A percentile compares a stretch with the other conserved stretches of the same genome.
These are phyloP conservation scores for Meyerozyma elateridarum DNA, from an alignment of 1,139 yeast species.

Conservation along the genomic window DNA sequence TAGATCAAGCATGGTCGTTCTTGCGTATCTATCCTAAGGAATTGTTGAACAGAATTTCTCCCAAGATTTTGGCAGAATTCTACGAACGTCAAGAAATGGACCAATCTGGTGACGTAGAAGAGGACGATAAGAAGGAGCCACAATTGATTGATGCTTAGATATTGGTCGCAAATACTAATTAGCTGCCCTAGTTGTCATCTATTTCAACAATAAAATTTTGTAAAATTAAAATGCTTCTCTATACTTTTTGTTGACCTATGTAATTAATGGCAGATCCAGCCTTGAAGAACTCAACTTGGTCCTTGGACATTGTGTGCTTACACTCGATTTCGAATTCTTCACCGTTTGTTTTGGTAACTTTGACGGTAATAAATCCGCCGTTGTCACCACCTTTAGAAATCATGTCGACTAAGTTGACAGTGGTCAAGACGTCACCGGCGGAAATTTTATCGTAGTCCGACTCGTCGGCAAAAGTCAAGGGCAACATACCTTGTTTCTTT, in stretches of 20 bases:
- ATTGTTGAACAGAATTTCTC: slow-evolving; percentile 95
- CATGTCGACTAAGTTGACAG: slow-evolving; percentile 75
- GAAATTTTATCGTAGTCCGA: slow-evolving; percentile 76
- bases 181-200: neutral
- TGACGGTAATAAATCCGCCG: slow-evolving; percentile 72
- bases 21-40: slow-evolving; percentile 98
- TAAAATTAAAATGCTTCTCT: slow-evolving; percentile 6
- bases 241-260: slow-evolving; percentile 56
- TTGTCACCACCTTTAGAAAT: slow-evolving; percentile 76
- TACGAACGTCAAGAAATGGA: slow-evolving; percentile 64
- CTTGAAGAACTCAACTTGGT: slow-evolving; percentile 91
- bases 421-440: slow-evolving; percentile 75
- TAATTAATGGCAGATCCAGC: slow-evolving; percentile 96
- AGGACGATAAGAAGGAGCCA: slow-evolving; percentile 30
- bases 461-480: slow-evolving; percentile 86
- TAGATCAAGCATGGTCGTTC: slow-evolving; percentile 97
- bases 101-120: slow-evolving; percentile 31
- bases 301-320: slow-evolving; percentile 94
- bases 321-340: slow-evolving; percentile 61
- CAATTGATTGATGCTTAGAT: slow-evolving; percentile 53
- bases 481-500: slow-evolving; percentile 86
- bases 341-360: slow-evolving; percentile 75
- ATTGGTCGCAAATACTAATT: slow-evolving; percentile 4
- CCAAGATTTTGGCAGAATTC: slow-evolving; percentile 91
- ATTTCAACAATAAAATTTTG: neutral